A percentile compares a stretch with the other conserved stretches of the same genome.
phyloP scores from a whole-genome alignment of 2,329 filamentous ascomycete species.

The Phaeosphaeriaceae sp. region DNA sequence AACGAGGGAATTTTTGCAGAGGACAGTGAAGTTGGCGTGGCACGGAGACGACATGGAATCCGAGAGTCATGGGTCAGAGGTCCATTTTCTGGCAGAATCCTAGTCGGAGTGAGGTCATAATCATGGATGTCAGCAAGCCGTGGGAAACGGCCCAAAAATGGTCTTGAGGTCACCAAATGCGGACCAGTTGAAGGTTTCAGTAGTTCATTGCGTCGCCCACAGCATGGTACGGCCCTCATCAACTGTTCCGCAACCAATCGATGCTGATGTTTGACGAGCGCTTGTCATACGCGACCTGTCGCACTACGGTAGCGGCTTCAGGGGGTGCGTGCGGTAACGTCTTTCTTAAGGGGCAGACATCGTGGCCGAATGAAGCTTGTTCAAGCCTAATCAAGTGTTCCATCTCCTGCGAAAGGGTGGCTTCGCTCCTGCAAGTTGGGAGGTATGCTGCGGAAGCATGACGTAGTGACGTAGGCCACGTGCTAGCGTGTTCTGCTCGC shows the following conservation, averaged over 20 bases:
- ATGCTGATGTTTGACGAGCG: not conserved
- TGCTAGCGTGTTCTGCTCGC: slow-evolving; percentile 7
- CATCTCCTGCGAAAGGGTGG: not conserved
- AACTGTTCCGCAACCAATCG: slow-evolving; percentile 3
- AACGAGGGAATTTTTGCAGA: slow-evolving; percentile 1
- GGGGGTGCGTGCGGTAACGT: not conserved
- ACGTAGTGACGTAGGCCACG: slow-evolving; percentile 17
- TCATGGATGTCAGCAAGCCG: slow-evolving; percentile 14
- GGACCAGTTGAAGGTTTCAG: not conserved
- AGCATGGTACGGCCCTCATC: slow-evolving; percentile 1
- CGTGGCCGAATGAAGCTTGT: not conserved
- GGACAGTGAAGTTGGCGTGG: slow-evolving; percentile 1
- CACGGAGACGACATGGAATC: slow-evolving; percentile 17
- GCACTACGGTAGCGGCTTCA: slow-evolving; percentile 7
- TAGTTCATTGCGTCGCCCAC: not conserved
- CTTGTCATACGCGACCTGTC: slow-evolving; percentile 6
- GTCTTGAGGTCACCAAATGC: not conserved
- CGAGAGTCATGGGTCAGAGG: slow-evolving; percentile 22
- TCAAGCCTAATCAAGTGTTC: not conserved
- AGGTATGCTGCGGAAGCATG: not conserved
- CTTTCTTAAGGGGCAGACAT: not conserved
- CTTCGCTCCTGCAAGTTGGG: not conserved
- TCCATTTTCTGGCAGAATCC: slow-evolving; percentile 35
- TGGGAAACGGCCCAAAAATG: slow-evolving; percentile 6
- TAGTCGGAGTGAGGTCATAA: slow-evolving; percentile 42